Conservation (phyloP, 1,139 yeast genomes). For the Pichia sp. region DNA sequence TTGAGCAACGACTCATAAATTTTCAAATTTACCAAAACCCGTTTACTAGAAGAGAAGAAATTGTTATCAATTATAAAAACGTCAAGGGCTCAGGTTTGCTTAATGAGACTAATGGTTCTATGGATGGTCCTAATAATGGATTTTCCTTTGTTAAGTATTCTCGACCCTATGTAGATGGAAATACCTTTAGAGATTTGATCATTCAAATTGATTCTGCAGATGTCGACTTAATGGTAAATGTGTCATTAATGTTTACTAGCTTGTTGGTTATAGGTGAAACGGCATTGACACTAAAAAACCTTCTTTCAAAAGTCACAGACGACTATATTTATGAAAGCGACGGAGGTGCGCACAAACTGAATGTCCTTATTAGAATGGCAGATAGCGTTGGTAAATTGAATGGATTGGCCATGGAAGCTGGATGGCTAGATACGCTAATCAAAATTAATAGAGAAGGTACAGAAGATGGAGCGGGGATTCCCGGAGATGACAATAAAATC, state of each 20-base stretch:
- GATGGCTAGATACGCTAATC: conserved; percentile 27
- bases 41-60: conserved; percentile 47
- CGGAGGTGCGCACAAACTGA: conserved; percentile 20
- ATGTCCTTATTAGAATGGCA: conserved; percentile 20
- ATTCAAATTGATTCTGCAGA: conserved; percentile 48
- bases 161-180: conserved; percentile 56
- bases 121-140: conserved; percentile 6
- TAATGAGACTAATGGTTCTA: conserved; percentile 21
- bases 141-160: conserved; percentile 38
- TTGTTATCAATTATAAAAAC: conserved; percentile 49
- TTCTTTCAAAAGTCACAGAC: conserved; percentile 26
- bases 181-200: conserved; percentile 45
- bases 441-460: not conserved
- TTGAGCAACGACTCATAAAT: conserved; percentile 67
- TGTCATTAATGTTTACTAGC: conserved; percentile 28
- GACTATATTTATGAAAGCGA: conserved; percentile 26
- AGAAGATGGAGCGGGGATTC: not conserved
- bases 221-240: conserved; percentile 28
- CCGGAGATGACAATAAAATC: conserved; percentile 17
- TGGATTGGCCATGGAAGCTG: conserved; percentile 25
- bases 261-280: conserved; percentile 30
- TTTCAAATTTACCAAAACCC: conserved; percentile 51
- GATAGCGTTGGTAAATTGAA: conserved; percentile 26
- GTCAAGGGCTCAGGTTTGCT: conserved; percentile 42
- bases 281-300: conserved; percentile 29